phyloP scores from a whole-genome alignment of 345 rosid species.

The Hibiscus syriacus region DNA sequence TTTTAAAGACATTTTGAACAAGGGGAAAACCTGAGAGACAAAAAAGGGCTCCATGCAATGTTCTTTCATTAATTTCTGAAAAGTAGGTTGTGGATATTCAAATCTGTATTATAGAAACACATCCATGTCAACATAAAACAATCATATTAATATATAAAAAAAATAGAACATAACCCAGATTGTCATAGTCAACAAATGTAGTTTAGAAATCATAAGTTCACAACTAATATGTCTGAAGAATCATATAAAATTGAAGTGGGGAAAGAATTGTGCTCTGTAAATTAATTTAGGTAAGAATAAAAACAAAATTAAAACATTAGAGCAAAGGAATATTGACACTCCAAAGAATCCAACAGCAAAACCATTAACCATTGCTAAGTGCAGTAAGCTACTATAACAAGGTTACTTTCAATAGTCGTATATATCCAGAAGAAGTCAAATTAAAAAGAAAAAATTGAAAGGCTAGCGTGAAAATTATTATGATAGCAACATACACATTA shows the following conservation, averaged over 20 bases:
- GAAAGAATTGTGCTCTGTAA: not conserved
- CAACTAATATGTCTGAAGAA: not conserved
- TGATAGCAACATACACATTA: conserved; percentile 65
- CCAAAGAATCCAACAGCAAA: not conserved
- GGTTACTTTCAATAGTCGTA: not conserved
- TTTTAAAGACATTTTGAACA: not conserved
- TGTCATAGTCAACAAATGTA: not conserved
- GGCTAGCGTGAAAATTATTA: conserved; percentile 1
- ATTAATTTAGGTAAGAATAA: not conserved
- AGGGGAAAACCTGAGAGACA: conserved; percentile 77
- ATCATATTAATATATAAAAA: not conserved
- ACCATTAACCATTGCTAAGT: not conserved
- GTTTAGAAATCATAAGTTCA: not conserved
- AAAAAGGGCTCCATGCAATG: conserved; percentile 98
- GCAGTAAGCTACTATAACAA: not conserved
- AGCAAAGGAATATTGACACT: not conserved
- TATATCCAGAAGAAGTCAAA: not conserved
- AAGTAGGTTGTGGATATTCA: conserved; percentile 98
- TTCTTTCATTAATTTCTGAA: conserved; percentile 96
- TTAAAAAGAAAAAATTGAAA: not conserved
- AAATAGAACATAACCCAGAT: not conserved
- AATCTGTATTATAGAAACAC: conserved; percentile 49
- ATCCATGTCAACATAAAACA: conserved; percentile 1
- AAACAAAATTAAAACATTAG: not conserved
- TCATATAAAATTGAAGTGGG: not conserved